These are phyloP conservation scores for Cordyceps sp. DNA, from an alignment of 2,329 filamentous ascomycete genomes.

Conservation along the genomic window DNA sequence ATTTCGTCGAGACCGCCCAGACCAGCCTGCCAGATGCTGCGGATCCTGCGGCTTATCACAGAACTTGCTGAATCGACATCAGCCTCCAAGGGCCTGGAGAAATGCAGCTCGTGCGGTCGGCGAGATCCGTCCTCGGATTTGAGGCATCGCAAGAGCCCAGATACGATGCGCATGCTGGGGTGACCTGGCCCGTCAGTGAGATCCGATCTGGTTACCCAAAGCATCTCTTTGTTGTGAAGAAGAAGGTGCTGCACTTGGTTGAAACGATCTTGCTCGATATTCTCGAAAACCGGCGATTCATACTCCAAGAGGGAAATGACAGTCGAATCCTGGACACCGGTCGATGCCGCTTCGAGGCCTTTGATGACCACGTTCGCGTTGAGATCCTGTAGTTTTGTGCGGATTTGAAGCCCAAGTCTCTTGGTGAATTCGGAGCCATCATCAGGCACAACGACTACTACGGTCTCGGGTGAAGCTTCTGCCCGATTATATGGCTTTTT, in stretches of 20 bases:
- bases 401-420: background rate
- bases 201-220: conserved; percentile 1
- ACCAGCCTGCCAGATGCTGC: background rate
- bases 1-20: background rate
- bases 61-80: background rate
- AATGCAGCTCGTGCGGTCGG: conserved; percentile 1
- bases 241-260: background rate
- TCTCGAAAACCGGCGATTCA: background rate
- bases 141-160: conserved; percentile 1
- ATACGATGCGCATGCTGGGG: conserved; percentile 1
- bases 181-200: background rate
- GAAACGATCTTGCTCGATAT: background rate
- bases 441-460: background rate
- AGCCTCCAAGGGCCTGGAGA: background rate
- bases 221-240: background rate
- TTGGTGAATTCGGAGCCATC: background rate
- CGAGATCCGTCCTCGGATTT: conserved; percentile 1
- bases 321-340: background rate
- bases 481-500: background rate
- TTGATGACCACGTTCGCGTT: background rate
- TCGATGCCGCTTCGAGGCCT: background rate
- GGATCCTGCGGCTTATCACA: background rate
- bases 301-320: background rate
- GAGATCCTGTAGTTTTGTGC: background rate
- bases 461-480: background rate